A percentile compares a stretch with the other conserved stretches of the same genome.
Conservation (phyloP, 345 rosid species). For the Hevea brasiliensis region DNA sequence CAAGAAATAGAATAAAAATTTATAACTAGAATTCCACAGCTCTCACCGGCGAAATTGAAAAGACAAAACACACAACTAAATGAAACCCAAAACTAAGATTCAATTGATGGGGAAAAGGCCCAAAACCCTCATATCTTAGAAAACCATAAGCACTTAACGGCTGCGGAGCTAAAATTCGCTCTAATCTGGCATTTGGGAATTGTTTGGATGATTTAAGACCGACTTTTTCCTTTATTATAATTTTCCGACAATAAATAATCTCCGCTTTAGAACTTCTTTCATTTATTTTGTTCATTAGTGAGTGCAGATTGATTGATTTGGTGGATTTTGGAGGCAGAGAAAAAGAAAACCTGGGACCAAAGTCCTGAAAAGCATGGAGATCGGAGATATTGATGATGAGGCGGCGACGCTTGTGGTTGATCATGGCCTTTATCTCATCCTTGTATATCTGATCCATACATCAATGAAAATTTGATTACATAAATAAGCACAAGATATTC, state of each 20-base stretch:
- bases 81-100: not conserved
- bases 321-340: not conserved
- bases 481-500: no score
- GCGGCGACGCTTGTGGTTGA: conserved; percentile 84
- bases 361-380: conserved; percentile 68
- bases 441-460: conserved; percentile 51
- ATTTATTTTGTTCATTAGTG: no score
- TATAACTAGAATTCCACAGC: not conserved
- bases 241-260: no score
- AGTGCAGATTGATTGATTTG: not conserved
- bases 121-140: not conserved
- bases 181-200: not conserved
- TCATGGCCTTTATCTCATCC: conserved; percentile 82
- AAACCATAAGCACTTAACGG: not conserved
- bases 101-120: not conserved
- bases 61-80: not conserved
- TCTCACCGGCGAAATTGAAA: not conserved
- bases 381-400: conserved; percentile 90
- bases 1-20: not conserved
- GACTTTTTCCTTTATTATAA: no score
- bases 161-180: not conserved
- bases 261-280: no score
- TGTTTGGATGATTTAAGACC: no score
- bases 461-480: not conserved
- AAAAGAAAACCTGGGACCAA: conserved; percentile 53